phyloP scores from a whole-genome alignment of 495 filamentous ascomycete genomes.

The Hyaloscypha finlandica region DNA sequence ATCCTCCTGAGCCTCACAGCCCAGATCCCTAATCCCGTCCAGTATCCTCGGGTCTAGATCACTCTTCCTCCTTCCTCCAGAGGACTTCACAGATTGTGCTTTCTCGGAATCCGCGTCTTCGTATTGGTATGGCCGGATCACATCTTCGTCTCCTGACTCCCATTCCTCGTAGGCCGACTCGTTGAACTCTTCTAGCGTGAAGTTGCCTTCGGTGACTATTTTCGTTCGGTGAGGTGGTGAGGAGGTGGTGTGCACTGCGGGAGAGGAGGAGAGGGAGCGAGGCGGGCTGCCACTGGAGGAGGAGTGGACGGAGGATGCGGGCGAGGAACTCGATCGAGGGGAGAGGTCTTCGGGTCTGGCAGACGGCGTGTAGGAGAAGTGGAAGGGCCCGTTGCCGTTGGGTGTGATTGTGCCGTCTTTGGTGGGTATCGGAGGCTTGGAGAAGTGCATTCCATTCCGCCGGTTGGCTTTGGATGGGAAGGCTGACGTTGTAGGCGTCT shows the following conservation, averaged over 20 bases:
- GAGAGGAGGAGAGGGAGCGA: conserved; percentile 26
- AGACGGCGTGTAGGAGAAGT: conserved; percentile 43
- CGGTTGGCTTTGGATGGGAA: conserved; percentile 20
- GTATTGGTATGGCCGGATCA: conserved; percentile 31
- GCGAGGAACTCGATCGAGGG: conserved; percentile 49
- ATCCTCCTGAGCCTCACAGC: conserved; percentile 20
- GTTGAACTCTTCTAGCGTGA: conserved; percentile 31
- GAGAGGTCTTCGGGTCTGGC: conserved; percentile 50
- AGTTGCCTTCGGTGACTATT: conserved; percentile 26
- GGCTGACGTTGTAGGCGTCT: conserved; percentile 46
- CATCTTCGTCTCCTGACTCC: conserved; percentile 27
- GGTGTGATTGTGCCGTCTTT: conserved; percentile 35
- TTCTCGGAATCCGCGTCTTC: conserved; percentile 32
- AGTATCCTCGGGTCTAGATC: conserved; percentile 23
- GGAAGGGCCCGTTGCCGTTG: conserved; percentile 41
- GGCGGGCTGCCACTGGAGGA: conserved; percentile 13
- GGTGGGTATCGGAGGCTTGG: conserved; percentile 1
- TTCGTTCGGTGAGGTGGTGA: conserved; percentile 9
- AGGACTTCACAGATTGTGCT: conserved; percentile 18
- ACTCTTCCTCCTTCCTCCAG: neutral
- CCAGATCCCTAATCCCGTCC: conserved; percentile 16
- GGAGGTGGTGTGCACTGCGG: conserved; percentile 4
- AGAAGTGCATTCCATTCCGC: conserved; percentile 26
- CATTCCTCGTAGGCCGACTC: conserved; percentile 29
- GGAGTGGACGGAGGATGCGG: conserved; percentile 26